These are phyloP conservation scores for Xylaria sp. DNA, from an alignment of 2,329 filamentous ascomycete species.

Conservation along the genomic window DNA sequence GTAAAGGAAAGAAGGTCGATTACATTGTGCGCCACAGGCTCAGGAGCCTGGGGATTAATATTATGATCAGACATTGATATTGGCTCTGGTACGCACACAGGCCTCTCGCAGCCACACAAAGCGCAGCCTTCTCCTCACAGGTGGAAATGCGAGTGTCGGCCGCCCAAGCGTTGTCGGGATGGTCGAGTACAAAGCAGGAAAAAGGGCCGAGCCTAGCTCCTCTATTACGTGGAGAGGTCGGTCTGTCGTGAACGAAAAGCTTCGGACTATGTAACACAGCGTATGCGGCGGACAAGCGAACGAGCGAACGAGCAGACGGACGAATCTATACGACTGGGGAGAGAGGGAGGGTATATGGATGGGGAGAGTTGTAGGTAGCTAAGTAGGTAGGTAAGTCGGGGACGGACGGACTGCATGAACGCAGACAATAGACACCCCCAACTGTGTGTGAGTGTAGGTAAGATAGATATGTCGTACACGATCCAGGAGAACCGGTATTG, in stretches of 20 bases:
- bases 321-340: constrained; percentile 8
- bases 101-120: constrained; percentile 41
- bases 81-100: constrained; percentile 31
- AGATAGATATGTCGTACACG: constrained; percentile 1
- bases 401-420: not conserved
- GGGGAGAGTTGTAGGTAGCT: not conserved
- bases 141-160: constrained; percentile 38
- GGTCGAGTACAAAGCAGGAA: constrained; percentile 40
- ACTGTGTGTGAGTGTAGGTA: not conserved
- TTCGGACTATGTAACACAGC: not conserved
- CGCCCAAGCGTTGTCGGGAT: constrained; percentile 41
- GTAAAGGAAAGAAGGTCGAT: constrained; percentile 29
- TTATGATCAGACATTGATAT: constrained; percentile 48
- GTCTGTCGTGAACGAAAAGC: constrained; percentile 28
- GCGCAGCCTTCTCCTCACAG: constrained; percentile 37
- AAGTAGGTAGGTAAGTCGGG: not conserved
- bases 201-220: constrained; percentile 45
- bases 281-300: not conserved
- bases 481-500: constrained; percentile 13
- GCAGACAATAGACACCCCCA: not conserved
- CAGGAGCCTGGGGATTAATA: constrained; percentile 43
- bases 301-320: not conserved
- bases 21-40: constrained; percentile 49
- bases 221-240: not conserved
- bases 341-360: constrained; percentile 1